phyloP scores from a whole-genome alignment of 805 yeast genomes.

The Diddensiella caesifluorescens region DNA sequence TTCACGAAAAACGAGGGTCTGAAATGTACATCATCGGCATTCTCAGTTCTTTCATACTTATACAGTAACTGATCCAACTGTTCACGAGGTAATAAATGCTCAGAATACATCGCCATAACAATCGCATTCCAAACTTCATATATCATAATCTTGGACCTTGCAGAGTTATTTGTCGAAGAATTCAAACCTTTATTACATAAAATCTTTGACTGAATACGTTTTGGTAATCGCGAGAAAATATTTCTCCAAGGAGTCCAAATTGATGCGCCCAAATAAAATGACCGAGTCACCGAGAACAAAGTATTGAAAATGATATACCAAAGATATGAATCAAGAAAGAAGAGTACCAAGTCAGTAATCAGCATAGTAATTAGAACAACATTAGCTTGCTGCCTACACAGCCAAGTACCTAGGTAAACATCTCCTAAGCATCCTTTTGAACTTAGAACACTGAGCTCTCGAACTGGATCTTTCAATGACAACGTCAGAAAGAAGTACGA shows the following conservation, averaged over 20 bases:
- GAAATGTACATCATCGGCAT: constrained; percentile 36
- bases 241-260: constrained; percentile 99
- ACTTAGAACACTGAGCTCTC: constrained; percentile 73
- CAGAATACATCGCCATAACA: constrained; percentile 76
- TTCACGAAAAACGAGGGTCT: constrained; percentile 69
- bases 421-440: constrained; percentile 95
- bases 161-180: constrained; percentile 31
- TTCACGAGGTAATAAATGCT: constrained; percentile 68
- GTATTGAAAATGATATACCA: constrained; percentile 97
- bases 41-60: constrained; percentile 36
- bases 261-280: constrained; percentile 98
- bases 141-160: constrained; percentile 4
- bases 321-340: constrained; percentile 97
- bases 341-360: constrained; percentile 84
- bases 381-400: constrained; percentile 82
- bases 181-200: neutral
- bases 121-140: constrained; percentile 70
- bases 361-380: constrained; percentile 89
- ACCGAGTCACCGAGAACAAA: constrained; percentile 93
- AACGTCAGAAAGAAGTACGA: constrained; percentile 89
- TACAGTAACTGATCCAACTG: constrained; percentile 61
- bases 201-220: constrained; percentile 61
- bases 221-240: constrained; percentile 94
- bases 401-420: constrained; percentile 70
- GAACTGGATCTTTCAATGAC: constrained; percentile 90